Evolutionary conservation across 1,139 yeast species (phyloP), one percentile per base, ranked within the genome.

Genomic region (Suhomyces wounanorum): DNA sequence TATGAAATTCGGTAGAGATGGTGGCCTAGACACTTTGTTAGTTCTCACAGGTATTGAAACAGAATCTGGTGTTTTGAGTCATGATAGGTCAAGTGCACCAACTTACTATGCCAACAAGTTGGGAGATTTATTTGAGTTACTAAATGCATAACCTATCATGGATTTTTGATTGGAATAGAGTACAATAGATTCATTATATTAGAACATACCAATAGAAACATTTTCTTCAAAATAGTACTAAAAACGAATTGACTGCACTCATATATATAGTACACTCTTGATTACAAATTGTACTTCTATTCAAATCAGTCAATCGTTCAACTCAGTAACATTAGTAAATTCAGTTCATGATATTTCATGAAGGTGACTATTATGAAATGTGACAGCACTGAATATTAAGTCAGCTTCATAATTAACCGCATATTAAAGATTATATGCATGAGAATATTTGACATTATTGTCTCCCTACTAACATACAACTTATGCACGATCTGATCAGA

Each of bases 41-140:
- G 98, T 94, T 3, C 78, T 94, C 51, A 87, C 96, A 1, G 99
- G 99, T 1, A 91, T 94, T 53, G 96, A 91, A 63, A 83, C 85
- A 1, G 95, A 85, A 60, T 80, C 78, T 35, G 75, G 77, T 39
- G 84, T 86, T 1, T 58, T 74, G 49, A 66, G 65, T 4, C 70
- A 69, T 36, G 76, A 75, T 11, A 69, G 67, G 11, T 66, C 69
- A 7, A 76, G 78, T 13, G 72, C 75, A 8, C 97, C 97, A 8
- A 82, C 85, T 18, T 89, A 74, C 63, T 87, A 81, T 61, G 88
- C 92, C 40, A 78, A 80, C 42, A 85, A 83, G 60, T 72, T 94
- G 40, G 98, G 97, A 18, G 91, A 86, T 56, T 71, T 92, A 48
- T 85, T 72, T 57, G 92, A 87, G 61, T 65, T 85, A 35, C 40